Base-by-base conservation (phyloP, 108 stramenopile species). In the Nitzschia putrida region DNA sequence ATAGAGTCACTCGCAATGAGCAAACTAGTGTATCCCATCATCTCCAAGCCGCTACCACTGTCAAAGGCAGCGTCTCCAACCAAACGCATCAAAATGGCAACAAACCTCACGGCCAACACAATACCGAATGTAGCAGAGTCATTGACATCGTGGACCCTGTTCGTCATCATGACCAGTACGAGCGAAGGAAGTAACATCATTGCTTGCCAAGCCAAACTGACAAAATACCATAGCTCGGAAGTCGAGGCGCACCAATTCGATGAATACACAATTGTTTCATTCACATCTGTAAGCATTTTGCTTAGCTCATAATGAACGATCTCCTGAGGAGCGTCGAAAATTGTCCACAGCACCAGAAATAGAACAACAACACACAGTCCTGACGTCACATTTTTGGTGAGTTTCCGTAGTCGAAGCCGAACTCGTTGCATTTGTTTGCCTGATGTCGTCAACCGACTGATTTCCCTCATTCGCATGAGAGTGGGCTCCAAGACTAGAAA, bases 1-100 rank as follows among this genome's bases (percentile, higher is more conserved):
- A 77, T 57, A 20, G 61, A 53, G 43, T 77, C 76, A 25, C 5
- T 21, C 8, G 63, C 65, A 3, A 71, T 25, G 14, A 74, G n/a
- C 49, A 68, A 42, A 43, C 74, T 74, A 4, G 10, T 18, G 21
- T 64, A 64, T 23, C n/a, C 40, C 18, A 20, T 20, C 4, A 4
- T 18, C 12, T 21, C 45, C 8, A 44, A 24, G 2, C 18, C 23
- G 9, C 11, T 24, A 3, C 14, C 4, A 23, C 18, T 16, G 16
- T 20, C 13, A 2, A 12, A 10, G 43, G 18, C 20, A 49, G 41
- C 18, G 45, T 25, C 25, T 14, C 21, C 29, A 3, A 25, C 21
- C 24, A 10, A 16, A 23, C 25, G 2, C 47, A 64, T 13, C 16
- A 64, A 42, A n/a, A 64, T 13, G 3, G 45, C 43, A 1, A 49